phyloP scores from a whole-genome alignment of 2,329 filamentous ascomycete genomes.

The Phoma sp. region DNA sequence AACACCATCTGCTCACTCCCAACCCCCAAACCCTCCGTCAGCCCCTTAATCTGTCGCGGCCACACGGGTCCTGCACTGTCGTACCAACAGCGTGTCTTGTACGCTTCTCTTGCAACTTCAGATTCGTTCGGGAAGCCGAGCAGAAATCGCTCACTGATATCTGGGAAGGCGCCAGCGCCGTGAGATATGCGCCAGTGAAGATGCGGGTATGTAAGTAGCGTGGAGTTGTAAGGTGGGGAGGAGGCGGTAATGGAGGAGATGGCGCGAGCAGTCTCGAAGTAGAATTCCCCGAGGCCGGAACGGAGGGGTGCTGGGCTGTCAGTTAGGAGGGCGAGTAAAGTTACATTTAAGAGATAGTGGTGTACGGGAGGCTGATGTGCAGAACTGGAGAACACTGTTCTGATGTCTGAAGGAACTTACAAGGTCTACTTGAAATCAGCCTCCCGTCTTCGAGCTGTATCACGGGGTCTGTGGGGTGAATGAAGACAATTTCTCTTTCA shows the following conservation, averaged over 20 bases:
- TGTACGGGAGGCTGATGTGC: too few species aligned
- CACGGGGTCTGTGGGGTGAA: constrained; percentile 48
- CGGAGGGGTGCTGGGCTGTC: constrained; percentile 38
- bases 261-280: constrained; percentile 48
- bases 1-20: constrained; percentile 44
- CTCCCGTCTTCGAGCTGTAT: constrained; percentile 36
- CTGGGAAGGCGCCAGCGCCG: constrained; percentile 47
- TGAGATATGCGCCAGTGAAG: constrained; percentile 47
- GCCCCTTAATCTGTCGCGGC: constrained; percentile 46
- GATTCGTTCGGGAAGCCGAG: constrained; percentile 39
- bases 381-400: too few species aligned
- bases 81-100: constrained; percentile 46
- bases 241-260: constrained; percentile 44
- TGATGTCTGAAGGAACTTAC: constrained; percentile 26
- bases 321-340: background rate
- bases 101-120: constrained; percentile 35
- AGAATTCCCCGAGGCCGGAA: constrained; percentile 47
- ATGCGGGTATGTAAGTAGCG: constrained; percentile 38
- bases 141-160: constrained; percentile 46
- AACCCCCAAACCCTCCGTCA: constrained; percentile 40
- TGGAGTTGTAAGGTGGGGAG: constrained; percentile 17
- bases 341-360: too few species aligned
- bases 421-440: constrained; percentile 39
- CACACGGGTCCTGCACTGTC: constrained; percentile 49
- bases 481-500: constrained; percentile 41